Percentiles rank a stretch among this genome's conserved stretches.
Evolutionary conservation across 345 rosid genomes (phyloP).

Genomic region (Eutrema yunnanense): DNA sequence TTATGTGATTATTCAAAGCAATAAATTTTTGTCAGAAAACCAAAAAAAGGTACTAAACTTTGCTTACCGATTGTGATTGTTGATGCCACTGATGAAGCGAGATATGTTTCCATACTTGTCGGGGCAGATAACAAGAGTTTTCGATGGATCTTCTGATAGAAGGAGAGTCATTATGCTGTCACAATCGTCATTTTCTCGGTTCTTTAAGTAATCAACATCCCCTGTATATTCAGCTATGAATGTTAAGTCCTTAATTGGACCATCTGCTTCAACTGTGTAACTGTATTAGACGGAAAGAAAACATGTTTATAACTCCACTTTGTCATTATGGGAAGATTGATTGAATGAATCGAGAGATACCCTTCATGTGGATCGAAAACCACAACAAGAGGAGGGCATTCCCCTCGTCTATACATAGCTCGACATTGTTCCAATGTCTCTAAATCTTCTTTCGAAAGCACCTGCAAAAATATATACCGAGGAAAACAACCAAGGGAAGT

Average conservation of each 20-base stretch:
- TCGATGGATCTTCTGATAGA: constrained; percentile 52
- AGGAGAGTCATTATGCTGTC: constrained; percentile 95
- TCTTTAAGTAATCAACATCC: constrained; percentile 79
- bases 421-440: constrained; percentile 65
- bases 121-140: constrained; percentile 78
- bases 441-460: constrained; percentile 72
- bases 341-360: constrained; percentile 33
- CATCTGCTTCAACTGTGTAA: constrained; percentile 82
- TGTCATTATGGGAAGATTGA: constrained; percentile 8
- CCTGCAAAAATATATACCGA: constrained; percentile 27
- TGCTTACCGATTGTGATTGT: constrained; percentile 75
- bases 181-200: constrained; percentile 76
- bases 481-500: not conserved
- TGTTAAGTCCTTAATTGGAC: constrained; percentile 78
- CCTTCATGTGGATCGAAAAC: constrained; percentile 89
- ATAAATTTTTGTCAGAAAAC: not conserved
- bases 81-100: constrained; percentile 86
- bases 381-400: constrained; percentile 78
- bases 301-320: constrained; percentile 2
- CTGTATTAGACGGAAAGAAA: constrained; percentile 38
- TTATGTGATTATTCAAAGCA: not conserved
- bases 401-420: constrained; percentile 70
- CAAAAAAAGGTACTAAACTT: not conserved
- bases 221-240: constrained; percentile 80
- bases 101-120: constrained; percentile 87